Evolutionary conservation across 148 eudicot genomes (phyloP), one percentile per base, ranked within the genome.

Genomic region (Agrostemma githago): DNA sequence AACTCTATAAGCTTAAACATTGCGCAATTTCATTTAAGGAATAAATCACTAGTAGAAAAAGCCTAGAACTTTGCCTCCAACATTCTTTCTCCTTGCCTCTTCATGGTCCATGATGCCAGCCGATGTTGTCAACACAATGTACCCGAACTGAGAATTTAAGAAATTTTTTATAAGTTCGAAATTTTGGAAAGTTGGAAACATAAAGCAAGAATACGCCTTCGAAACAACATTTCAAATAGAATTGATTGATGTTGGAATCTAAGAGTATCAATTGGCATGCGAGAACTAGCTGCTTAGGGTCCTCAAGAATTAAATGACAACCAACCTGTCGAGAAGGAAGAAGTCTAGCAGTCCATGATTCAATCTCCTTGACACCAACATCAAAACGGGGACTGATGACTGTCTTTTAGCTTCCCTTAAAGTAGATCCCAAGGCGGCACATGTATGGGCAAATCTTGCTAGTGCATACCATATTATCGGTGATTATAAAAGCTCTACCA

Each of bases 391-490:
- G n/a, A n/a, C n/a, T n/a, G n/a, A n/a, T n/a, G 99, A 96, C 79
- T 96, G 97, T 76, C 82, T 96, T 54, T 82, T 96, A 80, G 90
- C 96, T 60, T 92, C 94, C n/a, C 84, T 82, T 19, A 89, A 86
- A 82, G 75, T 83, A 75, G 97, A 96, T 77, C 92, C 96, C 6
- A 92, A 82, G 82, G 89, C 91, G 61, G 88, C 94, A 54, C 99
- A 96, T 84, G 70, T 81, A 58, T 96, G 99, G 99, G 92, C 88
- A 40, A 96, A 96, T 85, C 90, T 96, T 79, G 90, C 97, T 70
- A 90, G 82, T 81, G 96, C 99, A 56, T 92, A 86, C 76, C 78
- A 83, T 77, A 80, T 92, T 80, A 77, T 79, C 53, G 91, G 96
- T 75, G 96, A 96, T 82, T 83, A 89, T 78, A 86, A 73, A 86